Conservation (phyloP, 2,329 filamentous ascomycete species). For the Blumeria graminis region DNA sequence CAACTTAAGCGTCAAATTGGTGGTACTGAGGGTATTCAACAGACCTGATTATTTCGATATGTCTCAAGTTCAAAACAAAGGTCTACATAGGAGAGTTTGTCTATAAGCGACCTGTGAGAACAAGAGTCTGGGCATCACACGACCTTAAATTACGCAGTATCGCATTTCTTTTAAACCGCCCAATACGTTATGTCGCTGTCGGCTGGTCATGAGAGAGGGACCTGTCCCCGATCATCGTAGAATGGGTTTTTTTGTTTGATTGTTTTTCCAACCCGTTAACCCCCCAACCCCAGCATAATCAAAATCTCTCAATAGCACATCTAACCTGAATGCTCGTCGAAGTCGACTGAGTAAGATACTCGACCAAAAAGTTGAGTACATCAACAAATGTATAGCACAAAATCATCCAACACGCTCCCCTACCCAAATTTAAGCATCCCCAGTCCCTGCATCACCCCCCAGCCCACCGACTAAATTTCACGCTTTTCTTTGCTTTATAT, state of each 20-base stretch:
- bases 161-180: not conserved
- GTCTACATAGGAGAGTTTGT: not conserved
- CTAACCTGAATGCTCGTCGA: not conserved
- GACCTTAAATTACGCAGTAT: not conserved
- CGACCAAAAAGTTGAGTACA: not conserved
- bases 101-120: too few species aligned
- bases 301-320: not conserved
- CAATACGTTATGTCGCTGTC: not conserved
- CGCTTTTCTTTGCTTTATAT: not conserved
- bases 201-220: slow-evolving; percentile 14
- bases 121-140: too few species aligned
- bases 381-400: not conserved
- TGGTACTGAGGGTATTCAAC: slow-evolving; percentile 18
- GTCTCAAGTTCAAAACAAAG: not conserved
- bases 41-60: slow-evolving; percentile 11
- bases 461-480: not conserved
- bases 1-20: slow-evolving; percentile 80
- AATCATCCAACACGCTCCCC: not conserved
- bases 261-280: slow-evolving; percentile 4
- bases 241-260: slow-evolving; percentile 9
- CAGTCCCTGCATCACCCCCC: not conserved
- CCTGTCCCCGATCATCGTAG: slow-evolving; percentile 15
- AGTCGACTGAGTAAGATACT: not conserved
- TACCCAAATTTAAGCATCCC: not conserved
- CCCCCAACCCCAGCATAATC: slow-evolving; percentile 6